These are phyloP conservation scores for Aechmea fasciata DNA, from an alignment of 176 grass and related monocot species.

Conservation along the genomic window DNA sequence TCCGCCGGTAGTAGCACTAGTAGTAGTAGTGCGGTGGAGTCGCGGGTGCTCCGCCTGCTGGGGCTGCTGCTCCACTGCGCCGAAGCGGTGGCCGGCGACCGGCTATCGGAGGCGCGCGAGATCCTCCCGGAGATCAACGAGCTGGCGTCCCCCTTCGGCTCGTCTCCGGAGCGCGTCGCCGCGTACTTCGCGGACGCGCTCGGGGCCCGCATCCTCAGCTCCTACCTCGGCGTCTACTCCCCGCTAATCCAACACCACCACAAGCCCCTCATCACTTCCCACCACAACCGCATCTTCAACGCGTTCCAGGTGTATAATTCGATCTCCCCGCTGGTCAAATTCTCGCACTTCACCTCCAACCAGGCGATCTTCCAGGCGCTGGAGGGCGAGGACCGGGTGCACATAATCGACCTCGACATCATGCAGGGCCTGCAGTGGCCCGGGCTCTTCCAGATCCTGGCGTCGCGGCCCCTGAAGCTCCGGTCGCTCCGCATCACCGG, in stretches of 20 bases:
- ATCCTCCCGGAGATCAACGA: conserved; percentile 73
- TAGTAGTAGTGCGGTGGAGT: conserved; percentile 16
- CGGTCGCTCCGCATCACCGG: conserved; percentile 70
- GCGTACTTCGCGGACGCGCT: conserved; percentile 90
- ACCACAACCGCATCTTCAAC: conserved; percentile 37
- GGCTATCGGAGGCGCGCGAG: conserved; percentile 50
- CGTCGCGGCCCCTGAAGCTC: conserved; percentile 41
- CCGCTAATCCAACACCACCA: conserved; percentile 35
- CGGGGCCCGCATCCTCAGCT: conserved; percentile 61
- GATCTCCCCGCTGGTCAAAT: conserved; percentile 79
- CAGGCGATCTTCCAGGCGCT: conserved; percentile 82
- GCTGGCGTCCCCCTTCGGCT: conserved; percentile 79
- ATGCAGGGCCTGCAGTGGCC: conserved; percentile 97
- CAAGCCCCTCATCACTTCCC: conserved; percentile 23
- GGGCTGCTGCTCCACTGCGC: conserved; percentile 67
- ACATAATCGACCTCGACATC: conserved; percentile 83
- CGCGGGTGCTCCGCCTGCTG: conserved; percentile 46
- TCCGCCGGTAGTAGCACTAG: conserved; percentile 12
- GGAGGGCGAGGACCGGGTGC: conserved; percentile 49
- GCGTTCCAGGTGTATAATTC: conserved; percentile 78
- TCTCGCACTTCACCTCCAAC: conserved; percentile 96
- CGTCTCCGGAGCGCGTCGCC: conserved; percentile 64
- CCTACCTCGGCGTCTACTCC: conserved; percentile 63
- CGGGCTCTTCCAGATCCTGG: conserved; percentile 80
- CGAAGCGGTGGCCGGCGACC: conserved; percentile 53